These are phyloP conservation scores for Penicillium sp. DNA, from an alignment of 2,329 filamentous ascomycete genomes.

Conservation along the genomic window DNA sequence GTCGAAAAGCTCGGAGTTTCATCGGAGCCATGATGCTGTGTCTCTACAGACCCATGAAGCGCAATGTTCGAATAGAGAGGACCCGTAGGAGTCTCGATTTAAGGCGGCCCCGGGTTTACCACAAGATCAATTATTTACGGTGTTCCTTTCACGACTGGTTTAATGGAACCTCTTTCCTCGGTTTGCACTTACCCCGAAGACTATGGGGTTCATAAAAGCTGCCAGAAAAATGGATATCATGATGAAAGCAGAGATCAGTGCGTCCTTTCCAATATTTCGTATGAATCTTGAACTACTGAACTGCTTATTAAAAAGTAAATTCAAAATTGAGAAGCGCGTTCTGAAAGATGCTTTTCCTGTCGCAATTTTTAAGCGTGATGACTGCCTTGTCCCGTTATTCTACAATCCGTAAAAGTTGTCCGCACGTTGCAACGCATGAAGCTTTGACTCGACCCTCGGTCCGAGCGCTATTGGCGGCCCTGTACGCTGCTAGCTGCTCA, in stretches of 20 bases:
- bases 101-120: conserved; percentile 14
- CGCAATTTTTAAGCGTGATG: no score
- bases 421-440: background rate
- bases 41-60: conserved; percentile 19
- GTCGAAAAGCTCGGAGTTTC: conserved; percentile 10
- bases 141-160: conserved; percentile 5
- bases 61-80: conserved; percentile 13
- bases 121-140: conserved; percentile 16
- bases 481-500: background rate
- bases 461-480: background rate
- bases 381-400: background rate
- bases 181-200: background rate
- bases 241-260: background rate
- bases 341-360: no score
- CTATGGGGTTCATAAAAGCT: background rate
- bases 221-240: background rate
- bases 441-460: background rate
- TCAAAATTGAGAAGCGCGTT: no score
- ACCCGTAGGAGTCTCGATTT: conserved; percentile 19
- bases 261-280: background rate
- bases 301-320: background rate
- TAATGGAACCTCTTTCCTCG: background rate
- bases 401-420: background rate
- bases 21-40: conserved; percentile 12
- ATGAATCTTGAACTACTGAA: no score